Percentiles rank a stretch among this genome's conserved stretches.
phyloP scores from a whole-genome alignment of 2,329 filamentous ascomycete species.

The Diplodia intermedia region DNA sequence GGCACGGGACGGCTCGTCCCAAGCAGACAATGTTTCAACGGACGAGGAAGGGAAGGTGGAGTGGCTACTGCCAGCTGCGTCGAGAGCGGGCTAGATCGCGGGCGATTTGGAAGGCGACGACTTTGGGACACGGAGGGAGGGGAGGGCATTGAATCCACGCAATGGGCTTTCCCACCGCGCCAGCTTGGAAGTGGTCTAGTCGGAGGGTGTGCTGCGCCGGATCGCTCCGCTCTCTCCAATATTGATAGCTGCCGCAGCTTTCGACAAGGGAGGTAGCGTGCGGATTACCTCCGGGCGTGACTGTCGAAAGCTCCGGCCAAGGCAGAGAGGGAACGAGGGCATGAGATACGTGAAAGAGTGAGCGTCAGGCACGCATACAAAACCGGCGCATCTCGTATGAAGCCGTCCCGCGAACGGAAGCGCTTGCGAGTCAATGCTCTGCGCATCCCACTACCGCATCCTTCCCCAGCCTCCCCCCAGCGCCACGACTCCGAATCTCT shows the following conservation, averaged over 20 bases:
- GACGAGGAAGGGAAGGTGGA: background rate
- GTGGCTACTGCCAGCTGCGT: background rate
- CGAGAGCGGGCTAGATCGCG: slow-evolving; percentile 5
- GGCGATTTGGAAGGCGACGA: background rate
- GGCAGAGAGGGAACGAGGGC: background rate
- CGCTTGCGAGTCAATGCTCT: background rate
- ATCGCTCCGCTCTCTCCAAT: background rate
- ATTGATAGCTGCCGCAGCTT: background rate
- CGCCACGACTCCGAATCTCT: background rate
- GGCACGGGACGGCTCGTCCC: slow-evolving; percentile 3
- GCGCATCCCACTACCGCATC: slow-evolving; percentile 2
- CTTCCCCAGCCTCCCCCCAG: background rate
- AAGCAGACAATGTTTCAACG: background rate
- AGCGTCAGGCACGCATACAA: background rate
- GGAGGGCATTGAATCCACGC: background rate
- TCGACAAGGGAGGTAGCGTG: background rate
- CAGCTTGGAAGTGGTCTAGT: background rate
- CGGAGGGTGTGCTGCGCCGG: background rate
- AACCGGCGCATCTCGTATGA: background rate
- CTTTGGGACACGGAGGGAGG: background rate
- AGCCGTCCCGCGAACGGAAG: background rate
- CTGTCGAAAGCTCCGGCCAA: background rate
- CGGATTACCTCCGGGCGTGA: background rate
- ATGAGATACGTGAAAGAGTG: background rate
- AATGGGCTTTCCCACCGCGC: background rate